These are phyloP conservation scores for Suillus fuscotomentosus DNA, from an alignment of 768 basidiomycete species.

Conservation along the genomic window DNA sequence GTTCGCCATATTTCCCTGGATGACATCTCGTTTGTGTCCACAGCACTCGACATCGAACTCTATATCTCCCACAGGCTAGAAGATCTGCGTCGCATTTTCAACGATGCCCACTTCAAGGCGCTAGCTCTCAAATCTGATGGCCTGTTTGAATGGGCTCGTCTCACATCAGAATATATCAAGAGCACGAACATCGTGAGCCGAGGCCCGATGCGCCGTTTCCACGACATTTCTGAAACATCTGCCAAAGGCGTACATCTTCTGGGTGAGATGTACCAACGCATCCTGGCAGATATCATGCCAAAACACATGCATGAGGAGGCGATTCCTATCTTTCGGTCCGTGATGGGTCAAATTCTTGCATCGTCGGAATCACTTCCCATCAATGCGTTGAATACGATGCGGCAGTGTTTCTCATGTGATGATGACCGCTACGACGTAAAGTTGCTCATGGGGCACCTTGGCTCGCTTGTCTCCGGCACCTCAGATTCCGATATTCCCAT, in stretches of 20 bases:
- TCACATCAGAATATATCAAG: constrained; percentile 6
- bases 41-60: constrained; percentile 5
- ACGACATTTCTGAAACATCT: no score
- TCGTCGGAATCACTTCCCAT: constrained; percentile 6
- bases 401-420: no score
- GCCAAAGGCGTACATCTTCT: no score
- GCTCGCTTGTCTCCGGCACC: background rate
- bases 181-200: background rate
- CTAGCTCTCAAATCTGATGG: constrained; percentile 7
- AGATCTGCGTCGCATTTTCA: background rate
- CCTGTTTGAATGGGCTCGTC: constrained; percentile 10
- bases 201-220: background rate
- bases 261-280: constrained; percentile 1
- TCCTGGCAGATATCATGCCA: constrained; percentile 6
- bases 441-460: no score
- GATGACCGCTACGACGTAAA: no score
- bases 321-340: no score
- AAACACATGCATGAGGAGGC: background rate
- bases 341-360: constrained; percentile 2
- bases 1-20: constrained; percentile 3
- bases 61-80: constrained; percentile 3
- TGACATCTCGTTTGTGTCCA: background rate
- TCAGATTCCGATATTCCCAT: constrained; percentile 1
- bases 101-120: background rate
- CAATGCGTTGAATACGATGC: background rate